These are phyloP conservation scores for Stromatinia cepivora DNA, from an alignment of 2,329 filamentous ascomycete genomes.

Conservation along the genomic window DNA sequence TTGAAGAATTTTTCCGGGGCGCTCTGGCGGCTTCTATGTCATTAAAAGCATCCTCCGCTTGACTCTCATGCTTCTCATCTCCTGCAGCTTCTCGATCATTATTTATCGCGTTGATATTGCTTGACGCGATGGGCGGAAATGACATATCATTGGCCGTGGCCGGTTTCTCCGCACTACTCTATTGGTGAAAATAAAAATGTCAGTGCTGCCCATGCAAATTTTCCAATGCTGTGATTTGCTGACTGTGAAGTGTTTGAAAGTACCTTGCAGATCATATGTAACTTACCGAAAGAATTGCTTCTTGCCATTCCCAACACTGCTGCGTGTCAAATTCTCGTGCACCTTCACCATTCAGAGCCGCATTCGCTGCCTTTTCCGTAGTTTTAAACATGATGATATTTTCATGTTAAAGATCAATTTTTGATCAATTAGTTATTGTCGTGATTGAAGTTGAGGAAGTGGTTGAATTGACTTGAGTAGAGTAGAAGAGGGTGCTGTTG, in stretches of 20 bases:
- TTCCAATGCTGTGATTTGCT: conserved; percentile 8
- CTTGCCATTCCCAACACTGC: conserved; percentile 24
- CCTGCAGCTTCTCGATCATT: background rate
- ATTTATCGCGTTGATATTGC: conserved; percentile 6
- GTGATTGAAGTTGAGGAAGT: background rate
- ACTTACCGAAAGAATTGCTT: conserved; percentile 30
- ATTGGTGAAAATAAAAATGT: conserved; percentile 13
- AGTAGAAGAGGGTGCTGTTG: background rate
- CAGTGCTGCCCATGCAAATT: conserved; percentile 22
- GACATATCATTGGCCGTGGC: background rate
- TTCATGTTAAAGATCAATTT: background rate
- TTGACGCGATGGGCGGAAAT: conserved; percentile 5
- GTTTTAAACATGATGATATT: conserved; percentile 4
- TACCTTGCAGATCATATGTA: background rate
- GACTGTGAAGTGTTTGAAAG: background rate
- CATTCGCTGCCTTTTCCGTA: conserved; percentile 22
- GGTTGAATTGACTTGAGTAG: background rate
- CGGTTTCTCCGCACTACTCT: background rate
- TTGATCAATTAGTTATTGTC: background rate
- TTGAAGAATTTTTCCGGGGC: background rate
- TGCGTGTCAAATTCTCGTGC: conserved; percentile 30
- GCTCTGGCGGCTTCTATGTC: background rate
- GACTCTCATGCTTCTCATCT: background rate
- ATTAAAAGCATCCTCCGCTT: background rate
- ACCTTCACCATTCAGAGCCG: conserved; percentile 24